Conservation (phyloP, 495 filamentous ascomycete genomes). For the Xylaria cubensis region DNA sequence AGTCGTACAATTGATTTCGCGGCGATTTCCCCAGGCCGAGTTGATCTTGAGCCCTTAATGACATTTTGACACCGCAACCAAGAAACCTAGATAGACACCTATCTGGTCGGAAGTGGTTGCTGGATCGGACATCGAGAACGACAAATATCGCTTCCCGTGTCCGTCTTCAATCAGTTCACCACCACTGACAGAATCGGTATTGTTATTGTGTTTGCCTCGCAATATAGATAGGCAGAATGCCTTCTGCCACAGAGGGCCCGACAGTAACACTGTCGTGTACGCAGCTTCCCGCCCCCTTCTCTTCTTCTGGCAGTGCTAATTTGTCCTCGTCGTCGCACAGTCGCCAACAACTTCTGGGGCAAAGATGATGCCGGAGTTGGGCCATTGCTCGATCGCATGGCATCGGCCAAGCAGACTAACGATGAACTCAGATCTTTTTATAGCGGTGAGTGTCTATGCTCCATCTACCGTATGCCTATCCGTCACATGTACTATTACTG, state of each 20-base stretch:
- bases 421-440: constrained; percentile 96
- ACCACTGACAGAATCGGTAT: background rate
- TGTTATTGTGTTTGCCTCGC: background rate
- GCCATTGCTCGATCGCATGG: constrained; percentile 95
- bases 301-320: constrained; percentile 29
- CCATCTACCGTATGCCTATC: background rate
- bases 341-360: constrained; percentile 99
- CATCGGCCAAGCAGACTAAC: constrained; percentile 90
- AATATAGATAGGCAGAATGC: constrained; percentile 35
- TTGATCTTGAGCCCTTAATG: constrained; percentile 2
- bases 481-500: constrained; percentile 16
- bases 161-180: background rate
- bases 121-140: background rate
- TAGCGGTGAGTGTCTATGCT: constrained; percentile 60
- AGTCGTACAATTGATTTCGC: background rate
- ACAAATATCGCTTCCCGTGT: background rate
- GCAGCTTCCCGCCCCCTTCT: constrained; percentile 8
- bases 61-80: background rate
- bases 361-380: constrained; percentile 96
- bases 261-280: constrained; percentile 43
- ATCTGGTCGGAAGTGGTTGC: background rate
- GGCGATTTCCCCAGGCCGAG: background rate
- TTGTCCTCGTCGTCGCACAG: constrained; percentile 48
- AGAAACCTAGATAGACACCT: background rate
- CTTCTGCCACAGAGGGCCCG: constrained; percentile 42